Evolutionary conservation across 139 green algal genomes (phyloP), one percentile per base, ranked within the genome.

Genomic region (Volvox africanus): DNA sequence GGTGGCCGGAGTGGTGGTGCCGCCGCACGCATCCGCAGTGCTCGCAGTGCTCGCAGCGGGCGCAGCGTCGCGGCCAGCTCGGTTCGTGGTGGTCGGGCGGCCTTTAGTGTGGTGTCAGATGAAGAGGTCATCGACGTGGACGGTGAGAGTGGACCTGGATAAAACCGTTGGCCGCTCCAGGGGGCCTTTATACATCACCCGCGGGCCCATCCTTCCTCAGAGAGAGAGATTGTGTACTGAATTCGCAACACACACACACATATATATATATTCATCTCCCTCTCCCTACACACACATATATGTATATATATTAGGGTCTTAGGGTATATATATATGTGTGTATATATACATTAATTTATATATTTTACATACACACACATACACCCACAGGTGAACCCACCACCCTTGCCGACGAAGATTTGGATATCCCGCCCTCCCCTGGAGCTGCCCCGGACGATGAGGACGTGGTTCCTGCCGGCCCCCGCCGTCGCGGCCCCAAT

Each of bases 71-170:
- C 85, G 14, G 85, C 85, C n/a, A 89, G 36, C 37, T 82, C 69
- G 2, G 69, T 89, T 28, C 85, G 85, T 12, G 85, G 85, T 6
- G 85, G 85, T 9, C 37, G 44, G 26, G 69, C 26, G 5, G 85
- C 37, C 1, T 89, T 89, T 68, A 89, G 69, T 61, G 85, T 73
- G 26, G 44, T 82, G 37, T 73, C 37, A 2, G 85, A 89, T 55
- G 85, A 89, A 28, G 85, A 89, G 69, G 69, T 61, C 69, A 89
- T 89, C 22, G 85, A 89, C 18, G 85, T 89, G 85, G 85, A 89
- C n/a, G 85, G 85, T 89, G 85, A 50, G 85, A 50, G 85, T 69
- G 17, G 71, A 1, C 1, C 71, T n/a, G n/a, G n/a, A n/a, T n/a
- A n/a, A n/a, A n/a, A n/a, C n/a, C n/a, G n/a, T n/a, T n/a, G n/a